phyloP scores from a whole-genome alignment of 75 land plant species.

The Cupressus sempervirens region DNA sequence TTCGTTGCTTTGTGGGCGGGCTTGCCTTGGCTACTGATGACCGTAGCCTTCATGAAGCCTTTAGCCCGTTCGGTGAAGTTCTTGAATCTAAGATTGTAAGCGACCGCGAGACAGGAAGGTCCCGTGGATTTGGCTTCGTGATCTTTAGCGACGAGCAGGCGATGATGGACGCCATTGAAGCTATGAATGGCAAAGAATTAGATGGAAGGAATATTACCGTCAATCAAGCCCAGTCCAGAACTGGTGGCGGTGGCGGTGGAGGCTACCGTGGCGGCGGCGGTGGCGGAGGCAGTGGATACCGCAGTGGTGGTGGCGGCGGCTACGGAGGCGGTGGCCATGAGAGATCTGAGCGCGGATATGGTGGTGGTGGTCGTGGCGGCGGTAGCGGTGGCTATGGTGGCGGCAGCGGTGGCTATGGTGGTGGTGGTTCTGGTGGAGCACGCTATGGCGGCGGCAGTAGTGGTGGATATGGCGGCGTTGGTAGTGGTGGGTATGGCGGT shows the following conservation, averaged over 20 bases:
- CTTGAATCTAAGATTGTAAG: slow-evolving; percentile 62
- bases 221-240: slow-evolving; percentile 60
- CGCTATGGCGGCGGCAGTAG: slow-evolving; percentile 2
- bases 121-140: slow-evolving; percentile 70
- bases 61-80: slow-evolving; percentile 52
- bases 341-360: slow-evolving; percentile 12
- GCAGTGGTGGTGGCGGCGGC: slow-evolving; percentile 35
- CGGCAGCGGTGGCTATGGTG: not conserved
- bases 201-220: slow-evolving; percentile 78
- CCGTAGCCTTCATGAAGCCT: slow-evolving; percentile 44
- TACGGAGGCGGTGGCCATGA: slow-evolving; percentile 26
- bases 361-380: slow-evolving; percentile 15
- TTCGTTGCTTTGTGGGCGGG: slow-evolving; percentile 77
- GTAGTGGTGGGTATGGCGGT: not conserved
- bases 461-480: slow-evolving; percentile 10
- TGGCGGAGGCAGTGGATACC: slow-evolving; percentile 7
- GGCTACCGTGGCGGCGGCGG: slow-evolving; percentile 24
- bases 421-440: slow-evolving; percentile 7
- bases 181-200: slow-evolving; percentile 72
- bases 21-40: slow-evolving; percentile 81
- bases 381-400: slow-evolving; percentile 23
- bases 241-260: slow-evolving; percentile 47
- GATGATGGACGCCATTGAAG: slow-evolving; percentile 68
- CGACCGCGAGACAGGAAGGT: slow-evolving; percentile 66
- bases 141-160: slow-evolving; percentile 55